phyloP scores from a whole-genome alignment of 805 yeast species.

The Candida ulmi region DNA sequence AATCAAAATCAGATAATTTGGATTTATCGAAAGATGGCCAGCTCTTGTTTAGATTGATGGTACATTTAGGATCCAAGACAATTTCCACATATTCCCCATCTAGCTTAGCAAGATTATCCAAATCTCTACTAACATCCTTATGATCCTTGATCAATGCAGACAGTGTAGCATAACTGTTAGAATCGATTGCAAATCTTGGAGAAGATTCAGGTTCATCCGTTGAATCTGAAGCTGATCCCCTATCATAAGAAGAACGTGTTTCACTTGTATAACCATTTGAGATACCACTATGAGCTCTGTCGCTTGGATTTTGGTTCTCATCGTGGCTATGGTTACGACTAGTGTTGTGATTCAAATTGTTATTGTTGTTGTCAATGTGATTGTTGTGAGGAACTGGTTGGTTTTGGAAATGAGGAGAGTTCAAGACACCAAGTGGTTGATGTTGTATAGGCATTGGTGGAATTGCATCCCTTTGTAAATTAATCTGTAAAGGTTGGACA shows the following conservation, averaged over 20 bases:
- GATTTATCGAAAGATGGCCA: constrained; percentile 13
- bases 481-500: constrained; percentile 16
- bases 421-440: background rate
- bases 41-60: constrained; percentile 13
- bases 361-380: background rate
- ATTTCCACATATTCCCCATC: constrained; percentile 19
- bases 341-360: no score
- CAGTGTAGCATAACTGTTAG: constrained; percentile 12
- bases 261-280: background rate
- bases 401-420: background rate
- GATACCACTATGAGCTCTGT: no score
- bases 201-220: background rate
- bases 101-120: constrained; percentile 13
- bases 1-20: constrained; percentile 7
- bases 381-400: background rate
- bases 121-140: constrained; percentile 12
- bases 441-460: constrained; percentile 3
- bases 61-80: constrained; percentile 19
- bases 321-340: no score
- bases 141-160: constrained; percentile 13
- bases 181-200: constrained; percentile 13
- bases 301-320: background rate
- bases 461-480: constrained; percentile 10
- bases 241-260: background rate
- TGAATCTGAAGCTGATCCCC: constrained; percentile 4